Evolutionary conservation across 441 rosid species (phyloP), one percentile per base, ranked within the genome.

Genomic region (Erodium trifolium): DNA sequence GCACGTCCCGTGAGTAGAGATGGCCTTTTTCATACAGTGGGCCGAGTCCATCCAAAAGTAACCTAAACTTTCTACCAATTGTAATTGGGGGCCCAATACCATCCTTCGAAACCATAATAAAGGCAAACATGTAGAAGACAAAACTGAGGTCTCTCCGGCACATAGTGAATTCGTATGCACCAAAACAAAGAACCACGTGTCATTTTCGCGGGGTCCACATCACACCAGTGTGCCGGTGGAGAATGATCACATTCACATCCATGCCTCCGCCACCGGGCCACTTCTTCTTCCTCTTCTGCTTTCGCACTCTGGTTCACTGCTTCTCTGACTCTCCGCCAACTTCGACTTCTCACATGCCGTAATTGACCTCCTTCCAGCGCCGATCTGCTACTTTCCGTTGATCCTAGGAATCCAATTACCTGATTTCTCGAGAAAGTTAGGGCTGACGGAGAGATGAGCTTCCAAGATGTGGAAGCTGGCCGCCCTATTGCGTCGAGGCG

Each of bases 381-480:
- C 55, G 55, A 49, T 49, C 55, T 49, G 55, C 47, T 8, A 41
- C 7, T 41, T 41, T 41, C 45, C 45, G 5, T 41, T 5, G 10
- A 8, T 41, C 13, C 59, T 51, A 13, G 45, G 53, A 12, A 43
- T 43, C 51, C 13, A 8, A 35, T 45, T 45, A 35, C 39, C 39
- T 37, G 41, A 4, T 37, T 37, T 37, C 41, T 37, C 8, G 41
- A 37, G 41, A 37, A 37, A 37, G 41, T 37, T 51, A 51, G 62
- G 62, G 62, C 16, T 55, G 6, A 6, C 5, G 23, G 63, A 18
- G 16, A 18, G 16, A 78, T 88, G 93, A 88, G 93, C 73, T 83
- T 88, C 76, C 89, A 84, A 37, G 89, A 86, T 78, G 43, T 84
- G 13, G 78, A 80, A 72, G 71, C 68, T 70, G 85, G 77, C 5